Evolutionary conservation across 2,329 filamentous ascomycete species (phyloP).

Genomic region (Penicillium sp.): DNA sequence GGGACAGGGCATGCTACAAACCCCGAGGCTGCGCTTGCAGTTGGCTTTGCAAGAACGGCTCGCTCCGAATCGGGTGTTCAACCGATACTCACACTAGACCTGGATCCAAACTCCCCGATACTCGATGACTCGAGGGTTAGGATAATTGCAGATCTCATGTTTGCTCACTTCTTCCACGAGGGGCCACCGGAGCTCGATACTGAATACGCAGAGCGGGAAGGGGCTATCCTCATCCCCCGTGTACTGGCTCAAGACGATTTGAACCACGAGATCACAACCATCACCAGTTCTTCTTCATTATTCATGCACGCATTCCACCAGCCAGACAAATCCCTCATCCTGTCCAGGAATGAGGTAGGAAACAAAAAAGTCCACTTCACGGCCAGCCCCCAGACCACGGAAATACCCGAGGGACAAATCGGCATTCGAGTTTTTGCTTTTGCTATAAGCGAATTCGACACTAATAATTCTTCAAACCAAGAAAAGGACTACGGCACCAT

Average conservation of each 20-base stretch:
- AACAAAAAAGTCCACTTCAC: constrained; percentile 12
- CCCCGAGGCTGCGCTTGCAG: constrained; percentile 20
- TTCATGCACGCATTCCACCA: constrained; percentile 17
- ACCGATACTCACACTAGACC: constrained; percentile 27
- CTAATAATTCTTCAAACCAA: not conserved
- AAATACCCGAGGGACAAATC: constrained; percentile 24
- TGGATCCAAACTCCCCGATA: constrained; percentile 17
- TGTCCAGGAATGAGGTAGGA: not conserved
- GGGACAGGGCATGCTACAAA: constrained; percentile 9
- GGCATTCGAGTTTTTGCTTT: constrained; percentile 37
- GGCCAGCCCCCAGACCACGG: constrained; percentile 1
- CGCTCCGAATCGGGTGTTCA: constrained; percentile 27
- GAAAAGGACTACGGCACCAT: not conserved
- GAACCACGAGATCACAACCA: constrained; percentile 5
- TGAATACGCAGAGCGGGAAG: constrained; percentile 28
- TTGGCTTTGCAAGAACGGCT: constrained; percentile 30
- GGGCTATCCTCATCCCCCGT: constrained; percentile 26
- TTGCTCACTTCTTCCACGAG: constrained; percentile 7
- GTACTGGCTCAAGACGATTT: constrained; percentile 17
- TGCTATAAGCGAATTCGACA: constrained; percentile 33
- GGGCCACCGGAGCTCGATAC: constrained; percentile 15
- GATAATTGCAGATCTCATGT: constrained; percentile 16
- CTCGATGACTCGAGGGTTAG: constrained; percentile 2
- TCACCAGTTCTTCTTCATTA: not conserved
- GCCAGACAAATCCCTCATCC: constrained; percentile 6